phyloP scores from a whole-genome alignment of 2,329 filamentous ascomycete species.

The Botrytis byssoidea region DNA sequence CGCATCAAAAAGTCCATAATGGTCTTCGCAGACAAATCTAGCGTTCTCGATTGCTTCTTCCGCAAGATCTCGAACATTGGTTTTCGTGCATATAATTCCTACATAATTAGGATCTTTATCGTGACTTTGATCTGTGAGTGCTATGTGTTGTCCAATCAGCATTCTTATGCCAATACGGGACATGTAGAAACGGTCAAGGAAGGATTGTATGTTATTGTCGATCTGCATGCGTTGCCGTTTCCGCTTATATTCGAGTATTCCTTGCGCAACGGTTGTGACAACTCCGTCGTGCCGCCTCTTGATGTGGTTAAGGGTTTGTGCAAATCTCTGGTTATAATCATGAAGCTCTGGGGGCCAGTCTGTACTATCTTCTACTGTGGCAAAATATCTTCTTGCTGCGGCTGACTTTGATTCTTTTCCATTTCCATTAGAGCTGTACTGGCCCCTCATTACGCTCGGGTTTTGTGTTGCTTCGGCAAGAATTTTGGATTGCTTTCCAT shows the following conservation, averaged over 20 bases:
- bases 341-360: slow-evolving; percentile 94
- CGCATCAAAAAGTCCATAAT: slow-evolving; percentile 95
- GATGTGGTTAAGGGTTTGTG: slow-evolving; percentile 85
- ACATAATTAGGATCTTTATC: slow-evolving; percentile 91
- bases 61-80: slow-evolving; percentile 90
- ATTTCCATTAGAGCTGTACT: slow-evolving; percentile 63
- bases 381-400: slow-evolving; percentile 76
- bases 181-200: slow-evolving; percentile 99
- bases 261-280: slow-evolving; percentile 96
- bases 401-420: slow-evolving; percentile 50
- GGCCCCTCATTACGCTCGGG: slow-evolving; percentile 81
- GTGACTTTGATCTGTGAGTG: slow-evolving; percentile 88
- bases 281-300: slow-evolving; percentile 96
- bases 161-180: slow-evolving; percentile 98
- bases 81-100: slow-evolving; percentile 98
- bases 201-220: slow-evolving; percentile 93
- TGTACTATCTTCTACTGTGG: slow-evolving; percentile 80
- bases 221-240: slow-evolving; percentile 97
- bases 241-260: slow-evolving; percentile 96
- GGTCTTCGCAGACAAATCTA: slow-evolving; percentile 97
- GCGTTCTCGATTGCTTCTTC: slow-evolving; percentile 98
- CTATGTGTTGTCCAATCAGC: slow-evolving; percentile 98
- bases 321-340: slow-evolving; percentile 90
- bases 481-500: slow-evolving; percentile 60
- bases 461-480: slow-evolving; percentile 84